phyloP scores from a whole-genome alignment of 371 early-diverging fungal genomes.

The Batkoa obscura region DNA sequence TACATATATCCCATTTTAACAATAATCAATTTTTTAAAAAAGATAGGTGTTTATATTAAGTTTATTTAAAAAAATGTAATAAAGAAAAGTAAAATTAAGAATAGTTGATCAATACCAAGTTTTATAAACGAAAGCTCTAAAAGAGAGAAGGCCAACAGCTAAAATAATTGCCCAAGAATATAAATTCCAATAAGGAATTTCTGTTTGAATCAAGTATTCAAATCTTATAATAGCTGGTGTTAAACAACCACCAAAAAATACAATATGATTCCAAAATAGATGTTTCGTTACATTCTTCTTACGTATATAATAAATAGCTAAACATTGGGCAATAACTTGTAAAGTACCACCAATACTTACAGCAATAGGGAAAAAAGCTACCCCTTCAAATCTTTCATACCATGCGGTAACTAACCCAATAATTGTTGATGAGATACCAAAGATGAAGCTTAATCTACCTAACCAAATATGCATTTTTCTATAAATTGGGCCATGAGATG shows the following conservation, averaged over 20 bases:
- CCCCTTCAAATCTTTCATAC: not conserved
- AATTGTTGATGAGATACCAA: not conserved
- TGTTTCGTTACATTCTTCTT: not conserved
- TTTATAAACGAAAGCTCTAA: not conserved
- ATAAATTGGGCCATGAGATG: not conserved
- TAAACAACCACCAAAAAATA: not conserved
- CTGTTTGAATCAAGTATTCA: not conserved
- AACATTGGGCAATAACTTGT: not conserved
- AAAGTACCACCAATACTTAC: not conserved
- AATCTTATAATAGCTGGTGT: not conserved
- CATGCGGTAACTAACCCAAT: not conserved
- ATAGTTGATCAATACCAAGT: not conserved
- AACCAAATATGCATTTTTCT: not conserved
- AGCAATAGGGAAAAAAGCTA: not conserved
- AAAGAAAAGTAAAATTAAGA: no score
- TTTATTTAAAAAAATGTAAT: no score
- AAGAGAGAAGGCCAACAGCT: not conserved
- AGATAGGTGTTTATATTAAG: no score
- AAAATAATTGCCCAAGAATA: not conserved
- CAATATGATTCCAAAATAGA: not conserved
- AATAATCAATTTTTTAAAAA: no score
- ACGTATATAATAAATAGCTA: not conserved
- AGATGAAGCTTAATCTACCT: not conserved
- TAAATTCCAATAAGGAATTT: not conserved
- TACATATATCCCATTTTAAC: no score